Evolutionary conservation across 208 protist species (phyloP).

Genomic region (Acanthamoeba rhysodes): DNA sequence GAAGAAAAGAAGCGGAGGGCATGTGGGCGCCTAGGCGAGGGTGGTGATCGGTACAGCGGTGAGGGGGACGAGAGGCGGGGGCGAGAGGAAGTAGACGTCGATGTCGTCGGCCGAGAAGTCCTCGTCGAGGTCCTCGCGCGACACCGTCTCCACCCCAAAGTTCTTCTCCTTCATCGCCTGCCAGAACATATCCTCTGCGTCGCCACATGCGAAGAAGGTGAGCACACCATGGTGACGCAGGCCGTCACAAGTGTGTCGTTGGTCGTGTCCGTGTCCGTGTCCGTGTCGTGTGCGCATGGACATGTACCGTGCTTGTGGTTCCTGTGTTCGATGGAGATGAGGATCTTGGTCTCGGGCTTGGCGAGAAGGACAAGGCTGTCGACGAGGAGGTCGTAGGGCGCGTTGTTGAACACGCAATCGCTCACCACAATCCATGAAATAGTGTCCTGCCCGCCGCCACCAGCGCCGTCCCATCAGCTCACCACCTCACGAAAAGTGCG

Average conservation of each 20-base stretch:
- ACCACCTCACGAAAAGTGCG: neutral
- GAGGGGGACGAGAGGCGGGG: neutral
- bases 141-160: constrained; percentile 34
- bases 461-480: neutral
- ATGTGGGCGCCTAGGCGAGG: neutral
- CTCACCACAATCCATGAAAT: constrained; percentile 65
- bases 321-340: constrained; percentile 45
- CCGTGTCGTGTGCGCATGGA: neutral
- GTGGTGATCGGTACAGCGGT: neutral
- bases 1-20: no score
- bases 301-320: constrained; percentile 1
- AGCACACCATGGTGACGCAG: neutral
- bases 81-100: constrained; percentile 61
- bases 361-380: constrained; percentile 36
- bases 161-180: neutral
- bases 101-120: constrained; percentile 69
- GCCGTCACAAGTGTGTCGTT: neutral
- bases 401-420: constrained; percentile 72
- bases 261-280: neutral
- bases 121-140: constrained; percentile 13
- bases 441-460: neutral
- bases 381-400: constrained; percentile 58
- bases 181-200: constrained; percentile 59
- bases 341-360: constrained; percentile 33
- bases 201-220: neutral